Evolutionary conservation across 306 rosid genomes (phyloP).

Genomic region (Prunus davidiana): DNA sequence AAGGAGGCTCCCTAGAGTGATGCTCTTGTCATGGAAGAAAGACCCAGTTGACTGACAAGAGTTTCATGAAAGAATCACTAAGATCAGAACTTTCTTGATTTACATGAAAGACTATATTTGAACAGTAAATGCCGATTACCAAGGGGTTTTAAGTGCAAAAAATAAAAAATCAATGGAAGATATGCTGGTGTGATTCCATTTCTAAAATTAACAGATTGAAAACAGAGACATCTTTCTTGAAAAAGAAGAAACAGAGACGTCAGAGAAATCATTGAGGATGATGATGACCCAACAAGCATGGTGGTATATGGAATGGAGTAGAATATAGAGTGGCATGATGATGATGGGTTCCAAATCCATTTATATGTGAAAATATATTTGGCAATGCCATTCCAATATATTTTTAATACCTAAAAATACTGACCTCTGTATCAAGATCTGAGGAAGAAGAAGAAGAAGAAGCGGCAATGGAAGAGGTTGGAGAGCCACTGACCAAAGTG

Average conservation of each 20-base stretch:
- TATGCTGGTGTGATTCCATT: neutral
- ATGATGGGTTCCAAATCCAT: neutral
- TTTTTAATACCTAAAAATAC: constrained; percentile 4
- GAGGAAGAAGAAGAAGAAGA: constrained; percentile 50
- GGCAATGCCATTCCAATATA: too few relatives aligned
- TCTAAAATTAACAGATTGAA: neutral
- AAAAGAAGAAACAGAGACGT: neutral
- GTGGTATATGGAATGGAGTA: neutral
- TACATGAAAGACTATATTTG: neutral
- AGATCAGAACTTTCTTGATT: neutral
- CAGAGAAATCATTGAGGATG: constrained; percentile 1
- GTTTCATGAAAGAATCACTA: neutral
- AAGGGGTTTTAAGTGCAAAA: too few relatives aligned
- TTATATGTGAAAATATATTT: too few relatives aligned
- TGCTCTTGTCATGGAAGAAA: constrained; percentile 55
- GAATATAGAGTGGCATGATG: neutral
- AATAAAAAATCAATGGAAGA: too few relatives aligned
- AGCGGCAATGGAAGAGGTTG: constrained; percentile 37
- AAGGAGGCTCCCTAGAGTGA: constrained; percentile 61
- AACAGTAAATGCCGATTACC: neutral
- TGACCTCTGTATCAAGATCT: constrained; percentile 64
- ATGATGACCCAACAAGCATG: neutral
- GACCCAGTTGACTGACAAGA: constrained; percentile 50
- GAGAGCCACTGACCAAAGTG: constrained; percentile 59
- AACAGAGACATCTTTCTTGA: neutral